Evolutionary conservation across 2,329 filamentous ascomycete species (phyloP).

Genomic region (Colletotrichum tanaceti): DNA sequence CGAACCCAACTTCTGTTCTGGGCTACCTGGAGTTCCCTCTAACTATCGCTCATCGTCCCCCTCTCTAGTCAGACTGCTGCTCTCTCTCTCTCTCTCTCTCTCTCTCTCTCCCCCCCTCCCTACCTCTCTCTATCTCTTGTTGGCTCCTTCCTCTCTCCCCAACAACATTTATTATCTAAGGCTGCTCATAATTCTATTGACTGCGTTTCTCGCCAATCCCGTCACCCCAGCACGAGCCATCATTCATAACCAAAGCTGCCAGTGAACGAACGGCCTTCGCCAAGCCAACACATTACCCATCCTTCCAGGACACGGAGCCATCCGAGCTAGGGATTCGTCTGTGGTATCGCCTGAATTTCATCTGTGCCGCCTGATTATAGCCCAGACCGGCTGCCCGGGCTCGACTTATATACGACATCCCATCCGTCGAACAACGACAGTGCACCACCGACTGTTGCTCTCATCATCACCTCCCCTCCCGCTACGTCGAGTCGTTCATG

Average conservation of each 20-base stretch:
- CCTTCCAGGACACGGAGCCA: slow-evolving; percentile 7
- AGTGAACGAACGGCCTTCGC: slow-evolving; percentile 31
- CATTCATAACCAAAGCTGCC: slow-evolving; percentile 17
- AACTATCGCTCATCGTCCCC: slow-evolving; percentile 25
- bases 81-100: not conserved
- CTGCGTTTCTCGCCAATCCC: too few relatives aligned
- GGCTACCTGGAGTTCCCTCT: slow-evolving; percentile 18
- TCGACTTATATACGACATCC: slow-evolving; percentile 33
- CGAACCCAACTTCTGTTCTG: slow-evolving; percentile 35
- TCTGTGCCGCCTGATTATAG: slow-evolving; percentile 29
- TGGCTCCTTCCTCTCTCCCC: slow-evolving; percentile 1
- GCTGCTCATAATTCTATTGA: slow-evolving; percentile 24
- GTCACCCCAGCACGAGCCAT: slow-evolving; percentile 36
- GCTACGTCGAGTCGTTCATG: not conserved
- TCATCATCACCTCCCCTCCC: slow-evolving; percentile 6
- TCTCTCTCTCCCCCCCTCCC: slow-evolving; percentile 6
- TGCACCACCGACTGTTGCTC: not conserved
- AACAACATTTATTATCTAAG: slow-evolving; percentile 17
- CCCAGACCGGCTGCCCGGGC: slow-evolving; percentile 28
- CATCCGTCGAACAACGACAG: slow-evolving; percentile 19
- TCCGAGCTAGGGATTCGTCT: slow-evolving; percentile 32
- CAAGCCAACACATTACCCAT: slow-evolving; percentile 14
- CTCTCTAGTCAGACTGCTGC: not conserved
- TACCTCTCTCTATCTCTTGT: slow-evolving; percentile 5
- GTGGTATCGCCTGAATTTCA: slow-evolving; percentile 35